These are phyloP conservation scores for Noccaea caerulescens DNA, from an alignment of 345 rosid genomes.

Conservation along the genomic window DNA sequence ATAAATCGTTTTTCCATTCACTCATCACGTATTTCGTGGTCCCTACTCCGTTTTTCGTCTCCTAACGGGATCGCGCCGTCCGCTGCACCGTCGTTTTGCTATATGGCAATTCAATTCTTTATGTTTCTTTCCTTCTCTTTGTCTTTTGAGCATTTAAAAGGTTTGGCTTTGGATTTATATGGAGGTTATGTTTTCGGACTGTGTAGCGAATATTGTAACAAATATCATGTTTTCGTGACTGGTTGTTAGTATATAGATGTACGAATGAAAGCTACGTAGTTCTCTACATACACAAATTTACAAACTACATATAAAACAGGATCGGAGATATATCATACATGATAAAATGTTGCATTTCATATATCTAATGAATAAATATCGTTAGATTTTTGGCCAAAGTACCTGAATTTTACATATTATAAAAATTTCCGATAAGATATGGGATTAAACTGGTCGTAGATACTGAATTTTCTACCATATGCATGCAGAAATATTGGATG, in stretches of 20 bases:
- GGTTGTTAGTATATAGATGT: constrained; percentile 10
- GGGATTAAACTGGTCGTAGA: too few relatives aligned
- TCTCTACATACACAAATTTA: too few relatives aligned
- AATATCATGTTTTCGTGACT: constrained; percentile 2
- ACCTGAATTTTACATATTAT: background rate
- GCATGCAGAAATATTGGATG: background rate
- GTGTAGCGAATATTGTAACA: background rate
- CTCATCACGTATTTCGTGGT: constrained; percentile 30
- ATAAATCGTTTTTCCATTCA: background rate
- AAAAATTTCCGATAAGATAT: background rate
- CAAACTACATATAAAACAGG: background rate
- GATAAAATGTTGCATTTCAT: background rate
- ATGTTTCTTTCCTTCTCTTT: constrained; percentile 15
- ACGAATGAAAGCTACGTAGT: constrained; percentile 3
- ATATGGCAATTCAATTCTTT: constrained; percentile 11
- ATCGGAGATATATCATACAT: background rate
- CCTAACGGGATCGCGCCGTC: constrained; percentile 35
- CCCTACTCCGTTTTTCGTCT: constrained; percentile 38
- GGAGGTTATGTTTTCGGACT: constrained; percentile 20
- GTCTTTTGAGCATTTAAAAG: constrained; percentile 20
- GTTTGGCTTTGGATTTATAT: background rate
- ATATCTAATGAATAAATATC: too few relatives aligned
- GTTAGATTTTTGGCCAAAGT: background rate
- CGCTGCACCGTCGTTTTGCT: constrained; percentile 42
- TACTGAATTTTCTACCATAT: background rate